A percentile compares a stretch with the other conserved stretches of the same genome.
Conservation (phyloP, 495 filamentous ascomycete species). For the Hypoxylon crocopeplum region DNA sequence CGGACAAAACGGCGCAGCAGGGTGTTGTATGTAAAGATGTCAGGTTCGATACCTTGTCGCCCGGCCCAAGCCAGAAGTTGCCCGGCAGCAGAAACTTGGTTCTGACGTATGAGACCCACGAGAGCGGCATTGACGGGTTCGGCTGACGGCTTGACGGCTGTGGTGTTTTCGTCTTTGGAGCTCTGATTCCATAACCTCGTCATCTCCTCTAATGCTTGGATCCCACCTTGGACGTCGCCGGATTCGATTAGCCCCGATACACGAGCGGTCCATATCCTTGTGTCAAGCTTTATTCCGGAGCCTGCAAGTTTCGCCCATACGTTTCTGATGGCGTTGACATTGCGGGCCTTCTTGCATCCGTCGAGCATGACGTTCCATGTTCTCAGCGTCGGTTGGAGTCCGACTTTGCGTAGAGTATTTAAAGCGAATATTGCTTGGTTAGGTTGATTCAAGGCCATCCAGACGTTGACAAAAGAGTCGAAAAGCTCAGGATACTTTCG, state of each 20-base stretch:
- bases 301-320: conserved; percentile 65
- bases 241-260: conserved; percentile 64
- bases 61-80: conserved; percentile 65
- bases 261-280: conserved; percentile 64
- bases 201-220: conserved; percentile 68
- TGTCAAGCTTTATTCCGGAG: conserved; percentile 62
- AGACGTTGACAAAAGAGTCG: conserved; percentile 61
- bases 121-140: conserved; percentile 70
- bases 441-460: conserved; percentile 55
- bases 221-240: conserved; percentile 52
- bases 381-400: conserved; percentile 57
- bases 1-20: conserved; percentile 64
- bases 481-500: conserved; percentile 49
- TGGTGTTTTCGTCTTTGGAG: conserved; percentile 35
- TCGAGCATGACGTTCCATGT: conserved; percentile 71
- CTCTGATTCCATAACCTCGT: conserved; percentile 56
- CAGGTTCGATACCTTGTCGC: conserved; percentile 62
- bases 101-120: conserved; percentile 44
- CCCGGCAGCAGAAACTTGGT: conserved; percentile 43
- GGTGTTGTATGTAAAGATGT: conserved; percentile 72
- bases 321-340: conserved; percentile 57
- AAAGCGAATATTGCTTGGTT: conserved; percentile 63
- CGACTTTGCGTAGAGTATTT: conserved; percentile 61
- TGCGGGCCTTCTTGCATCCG: conserved; percentile 58
- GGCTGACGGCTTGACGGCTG: conserved; percentile 61